These are phyloP conservation scores for Calocera cornea DNA, from an alignment of 768 basidiomycete species.

Conservation along the genomic window DNA sequence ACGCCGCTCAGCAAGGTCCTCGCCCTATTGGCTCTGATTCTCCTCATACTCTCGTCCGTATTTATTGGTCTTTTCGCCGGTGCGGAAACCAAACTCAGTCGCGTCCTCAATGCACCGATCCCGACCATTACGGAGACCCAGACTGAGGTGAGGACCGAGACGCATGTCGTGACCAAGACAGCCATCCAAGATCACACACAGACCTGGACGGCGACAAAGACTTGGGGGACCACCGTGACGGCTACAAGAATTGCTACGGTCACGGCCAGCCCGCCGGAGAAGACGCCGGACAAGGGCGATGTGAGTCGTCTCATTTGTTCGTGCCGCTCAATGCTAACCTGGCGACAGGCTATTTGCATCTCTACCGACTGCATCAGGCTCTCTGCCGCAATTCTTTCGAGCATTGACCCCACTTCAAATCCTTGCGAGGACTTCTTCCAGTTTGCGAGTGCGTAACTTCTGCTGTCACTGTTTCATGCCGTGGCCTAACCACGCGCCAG, in stretches of 20 bases:
- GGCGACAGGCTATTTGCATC: conserved; percentile 48
- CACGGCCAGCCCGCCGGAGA: conserved; percentile 15
- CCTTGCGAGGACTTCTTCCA: conserved; percentile 94
- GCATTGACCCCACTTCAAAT: conserved; percentile 66
- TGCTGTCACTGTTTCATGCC: background rate
- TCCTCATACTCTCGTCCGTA: conserved; percentile 71
- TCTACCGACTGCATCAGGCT: conserved; percentile 68
- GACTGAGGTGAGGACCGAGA: background rate
- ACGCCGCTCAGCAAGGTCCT: conserved; percentile 75
- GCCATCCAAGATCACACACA: conserved; percentile 2
- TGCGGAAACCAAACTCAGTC: conserved; percentile 59
- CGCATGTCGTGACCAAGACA: conserved; percentile 1
- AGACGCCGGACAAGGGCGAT: conserved; percentile 19
- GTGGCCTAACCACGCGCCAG: conserved; percentile 28
- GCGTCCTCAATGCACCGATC: conserved; percentile 5
- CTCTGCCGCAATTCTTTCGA: conserved; percentile 67
- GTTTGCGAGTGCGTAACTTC: conserved; percentile 60
- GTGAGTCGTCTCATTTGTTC: conserved; percentile 11
- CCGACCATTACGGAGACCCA: conserved; percentile 3
- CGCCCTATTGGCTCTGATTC: conserved; percentile 53
- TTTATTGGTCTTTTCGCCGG: conserved; percentile 92
- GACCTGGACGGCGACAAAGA: conserved; percentile 18
- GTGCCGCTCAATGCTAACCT: background rate
- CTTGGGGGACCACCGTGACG: conserved; percentile 17
- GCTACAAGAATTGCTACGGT: conserved; percentile 20